phyloP scores from a whole-genome alignment of 1,139 yeast genomes.

The Wickerhamomyces sp. region DNA sequence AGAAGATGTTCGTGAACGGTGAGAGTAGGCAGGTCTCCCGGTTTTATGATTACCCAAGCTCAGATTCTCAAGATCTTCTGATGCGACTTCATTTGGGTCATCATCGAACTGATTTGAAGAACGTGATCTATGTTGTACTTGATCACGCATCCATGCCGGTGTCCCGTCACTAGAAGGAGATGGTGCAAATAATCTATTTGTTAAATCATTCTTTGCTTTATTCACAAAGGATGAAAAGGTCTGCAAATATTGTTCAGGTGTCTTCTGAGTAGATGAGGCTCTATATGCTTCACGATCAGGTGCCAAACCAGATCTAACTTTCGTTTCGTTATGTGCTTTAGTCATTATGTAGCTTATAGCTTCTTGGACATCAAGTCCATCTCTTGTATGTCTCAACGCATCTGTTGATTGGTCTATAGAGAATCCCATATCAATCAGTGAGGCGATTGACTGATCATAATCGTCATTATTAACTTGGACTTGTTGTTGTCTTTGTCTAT shows the following conservation, averaged over 20 bases:
- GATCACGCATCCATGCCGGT: conserved; percentile 81
- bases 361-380: conserved; percentile 57
- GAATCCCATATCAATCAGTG: conserved; percentile 78
- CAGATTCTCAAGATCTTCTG: conserved; percentile 13
- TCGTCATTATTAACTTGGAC: conserved; percentile 18
- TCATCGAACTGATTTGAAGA: conserved; percentile 11
- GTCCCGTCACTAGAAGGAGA: conserved; percentile 51
- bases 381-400: conserved; percentile 49
- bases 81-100: conserved; percentile 20
- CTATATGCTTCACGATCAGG: conserved; percentile 5
- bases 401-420: conserved; percentile 53
- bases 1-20: too few relatives aligned
- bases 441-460: conserved; percentile 58
- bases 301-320: conserved; percentile 17
- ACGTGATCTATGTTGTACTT: conserved; percentile 36
- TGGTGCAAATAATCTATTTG: conserved; percentile 55
- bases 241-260: conserved; percentile 18
- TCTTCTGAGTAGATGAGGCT: neutral
- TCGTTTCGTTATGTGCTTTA: conserved; percentile 42
- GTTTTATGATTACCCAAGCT: conserved; percentile 1
- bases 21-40: neutral
- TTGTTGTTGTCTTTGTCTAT: neutral
- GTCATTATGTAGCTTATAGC: conserved; percentile 71
- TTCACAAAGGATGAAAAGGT: conserved; percentile 17
- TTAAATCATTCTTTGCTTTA: conserved; percentile 43